phyloP scores from a whole-genome alignment of 306 rosid genomes.

The Carpinus viminea region DNA sequence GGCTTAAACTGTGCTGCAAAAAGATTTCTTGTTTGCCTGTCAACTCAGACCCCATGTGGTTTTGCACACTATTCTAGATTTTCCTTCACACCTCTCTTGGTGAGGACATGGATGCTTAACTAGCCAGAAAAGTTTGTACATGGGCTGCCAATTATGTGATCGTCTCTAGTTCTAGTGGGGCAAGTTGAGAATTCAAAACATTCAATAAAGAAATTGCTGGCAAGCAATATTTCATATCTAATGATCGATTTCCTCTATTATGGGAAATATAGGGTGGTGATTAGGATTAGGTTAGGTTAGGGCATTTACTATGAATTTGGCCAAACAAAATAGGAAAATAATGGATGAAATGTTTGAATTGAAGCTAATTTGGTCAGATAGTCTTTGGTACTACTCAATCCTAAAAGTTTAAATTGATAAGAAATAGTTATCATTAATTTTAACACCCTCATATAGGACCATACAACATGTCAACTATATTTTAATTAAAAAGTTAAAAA shows the following conservation, averaged over 20 bases:
- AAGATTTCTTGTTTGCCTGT: slow-evolving; percentile 42
- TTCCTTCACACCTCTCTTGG: slow-evolving; percentile 17
- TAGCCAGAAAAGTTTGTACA: too few species aligned
- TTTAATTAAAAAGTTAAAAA: too few species aligned
- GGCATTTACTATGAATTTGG: not conserved
- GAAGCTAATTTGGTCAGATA: not conserved
- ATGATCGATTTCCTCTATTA: not conserved
- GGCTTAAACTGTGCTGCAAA: slow-evolving; percentile 38
- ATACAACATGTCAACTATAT: too few species aligned
- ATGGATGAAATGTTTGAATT: not conserved
- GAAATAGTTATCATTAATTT: too few species aligned
- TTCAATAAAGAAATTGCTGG: too few species aligned
- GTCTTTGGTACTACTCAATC: too few species aligned
- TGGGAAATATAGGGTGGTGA: not conserved
- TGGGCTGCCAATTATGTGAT: too few species aligned
- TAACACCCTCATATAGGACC: too few species aligned
- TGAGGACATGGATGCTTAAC: not conserved
- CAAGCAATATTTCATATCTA: not conserved
- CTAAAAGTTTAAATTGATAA: too few species aligned
- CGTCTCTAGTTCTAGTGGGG: too few species aligned
- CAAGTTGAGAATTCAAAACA: too few species aligned
- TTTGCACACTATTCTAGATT: slow-evolving; percentile 28
- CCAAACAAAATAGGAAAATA: not conserved
- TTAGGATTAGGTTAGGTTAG: not conserved
- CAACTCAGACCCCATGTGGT: slow-evolving; percentile 49